phyloP scores from a whole-genome alignment of 164 flowering plant genomes.

The Magnolia kwangsiensis region DNA sequence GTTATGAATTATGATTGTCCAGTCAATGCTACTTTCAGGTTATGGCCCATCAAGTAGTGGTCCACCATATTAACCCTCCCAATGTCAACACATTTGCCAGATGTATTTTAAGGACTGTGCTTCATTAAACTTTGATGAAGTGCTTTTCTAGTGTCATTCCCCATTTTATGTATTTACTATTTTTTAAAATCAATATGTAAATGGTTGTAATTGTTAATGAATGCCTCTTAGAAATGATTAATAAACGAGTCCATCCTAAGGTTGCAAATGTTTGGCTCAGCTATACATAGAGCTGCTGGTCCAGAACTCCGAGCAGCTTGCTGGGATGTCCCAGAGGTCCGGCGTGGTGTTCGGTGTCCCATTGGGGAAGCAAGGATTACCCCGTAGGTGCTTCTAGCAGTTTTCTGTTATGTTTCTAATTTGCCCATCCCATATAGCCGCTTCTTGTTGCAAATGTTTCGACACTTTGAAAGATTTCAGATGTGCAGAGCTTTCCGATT shows the following conservation, averaged over 20 bases:
- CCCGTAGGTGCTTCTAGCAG: slow-evolving; percentile 40
- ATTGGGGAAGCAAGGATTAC: slow-evolving; percentile 96
- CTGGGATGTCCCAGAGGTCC: slow-evolving; percentile 67
- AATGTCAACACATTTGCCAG: no score
- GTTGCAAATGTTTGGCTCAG: slow-evolving; percentile 33
- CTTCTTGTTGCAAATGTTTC: slow-evolving; percentile 3
- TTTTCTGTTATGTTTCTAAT: neutral
- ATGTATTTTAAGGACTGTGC: no score
- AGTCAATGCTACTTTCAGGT: no score
- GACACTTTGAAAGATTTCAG: neutral
- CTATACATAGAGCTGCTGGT: slow-evolving; percentile 96
- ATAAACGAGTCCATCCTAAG: neutral
- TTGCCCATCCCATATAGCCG: neutral
- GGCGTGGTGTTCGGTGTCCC: slow-evolving; percentile 87
- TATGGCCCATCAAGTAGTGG: no score
- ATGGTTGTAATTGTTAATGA: slow-evolving; percentile 65
- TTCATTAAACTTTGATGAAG: no score
- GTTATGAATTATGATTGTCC: no score
- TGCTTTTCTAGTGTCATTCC: neutral
- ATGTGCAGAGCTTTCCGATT: slow-evolving; percentile 73
- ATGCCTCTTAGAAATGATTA: neutral
- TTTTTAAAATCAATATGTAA: slow-evolving; percentile 31
- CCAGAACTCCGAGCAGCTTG: slow-evolving; percentile 77
- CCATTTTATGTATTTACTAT: neutral
- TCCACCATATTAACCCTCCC: no score